Evolutionary conservation across 805 yeast genomes (phyloP).

Genomic region (Candida endomychidarum): DNA sequence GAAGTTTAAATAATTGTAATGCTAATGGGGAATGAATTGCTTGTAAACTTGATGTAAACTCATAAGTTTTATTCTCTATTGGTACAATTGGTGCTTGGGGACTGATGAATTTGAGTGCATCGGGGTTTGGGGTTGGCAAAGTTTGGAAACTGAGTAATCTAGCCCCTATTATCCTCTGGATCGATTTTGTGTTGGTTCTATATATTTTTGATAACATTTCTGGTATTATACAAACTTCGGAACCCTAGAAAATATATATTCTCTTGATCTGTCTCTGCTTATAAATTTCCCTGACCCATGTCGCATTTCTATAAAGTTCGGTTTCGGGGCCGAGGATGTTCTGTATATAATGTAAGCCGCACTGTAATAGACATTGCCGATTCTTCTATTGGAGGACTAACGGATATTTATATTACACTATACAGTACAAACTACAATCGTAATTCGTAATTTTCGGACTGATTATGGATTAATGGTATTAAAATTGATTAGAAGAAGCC

Average conservation of each 20-base stretch:
- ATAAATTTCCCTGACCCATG: slow-evolving; percentile 7
- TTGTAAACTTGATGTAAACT: slow-evolving; percentile 52
- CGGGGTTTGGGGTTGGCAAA: slow-evolving; percentile 68
- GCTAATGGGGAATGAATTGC: slow-evolving; percentile 67
- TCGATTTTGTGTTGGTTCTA: not conserved
- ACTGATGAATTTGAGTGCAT: slow-evolving; percentile 67
- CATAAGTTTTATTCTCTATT: slow-evolving; percentile 46
- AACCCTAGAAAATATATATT: too few relatives aligned
- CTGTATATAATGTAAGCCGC: not conserved
- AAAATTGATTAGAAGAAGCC: not conserved
- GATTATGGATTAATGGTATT: not conserved
- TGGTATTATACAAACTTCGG: not conserved
- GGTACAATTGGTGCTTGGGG: slow-evolving; percentile 49
- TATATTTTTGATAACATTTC: not conserved
- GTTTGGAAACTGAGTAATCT: slow-evolving; percentile 39
- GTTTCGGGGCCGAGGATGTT: slow-evolving; percentile 1
- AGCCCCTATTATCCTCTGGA: not conserved
- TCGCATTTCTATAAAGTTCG: not conserved
- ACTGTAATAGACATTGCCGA: not conserved
- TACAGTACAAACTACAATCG: too few relatives aligned
- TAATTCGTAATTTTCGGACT: too few relatives aligned
- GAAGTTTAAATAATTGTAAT: slow-evolving; percentile 52
- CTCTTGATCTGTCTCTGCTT: slow-evolving; percentile 8
- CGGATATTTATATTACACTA: too few relatives aligned
- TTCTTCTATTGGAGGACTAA: not conserved